Evolutionary conservation across 164 flowering plant genomes (phyloP), one percentile per base, ranked within the genome.

Genomic region (Magnolia changhungtana): DNA sequence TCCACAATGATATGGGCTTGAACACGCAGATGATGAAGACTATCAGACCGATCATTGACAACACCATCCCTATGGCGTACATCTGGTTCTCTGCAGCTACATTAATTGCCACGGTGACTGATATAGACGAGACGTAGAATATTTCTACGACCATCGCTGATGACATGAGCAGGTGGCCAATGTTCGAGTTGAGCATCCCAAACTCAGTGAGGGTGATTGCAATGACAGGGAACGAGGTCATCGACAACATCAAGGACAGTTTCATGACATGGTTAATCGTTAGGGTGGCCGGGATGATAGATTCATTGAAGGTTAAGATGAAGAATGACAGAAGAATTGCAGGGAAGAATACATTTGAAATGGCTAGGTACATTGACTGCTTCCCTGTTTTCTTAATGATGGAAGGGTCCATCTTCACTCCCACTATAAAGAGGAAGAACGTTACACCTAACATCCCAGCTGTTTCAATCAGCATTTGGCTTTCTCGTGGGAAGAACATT

Each of bases 181-280:
- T 67, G 63, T 91, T 90, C 0, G 95, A 89, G 81, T 87, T 90
- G 2, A 92, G 86, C 2, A 92, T 86, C 72, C 87, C 86, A 9
- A 88, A 72, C 76, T 92, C 97, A 19, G 77, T 72, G 7, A 92
- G 82, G 7, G 88, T 75, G 2, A 82, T 80, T 69, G 84, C 78
- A 0, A 90, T 75, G 19, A 85, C 87, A 6, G 93, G 90, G 24
- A 90, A 90, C 0, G 83, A 51, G 0, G 93, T 84, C 2, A 88
- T 76, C 1, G 90, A 76, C 7, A 84, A 3, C 45, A 37, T 37
- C 45, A 37, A 3, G 45, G 45, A 37, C 45, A 37, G 45, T 3
- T 5, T 5, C 45, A 37, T 5, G 45, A 4, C 45, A 37, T 37
- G 45, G 7, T 37, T 37, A 37, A 37, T 5, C 6, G 45, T 37